These are phyloP conservation scores for Chlorella sp. DNA, from an alignment of 139 green algal species.

Conservation along the genomic window DNA sequence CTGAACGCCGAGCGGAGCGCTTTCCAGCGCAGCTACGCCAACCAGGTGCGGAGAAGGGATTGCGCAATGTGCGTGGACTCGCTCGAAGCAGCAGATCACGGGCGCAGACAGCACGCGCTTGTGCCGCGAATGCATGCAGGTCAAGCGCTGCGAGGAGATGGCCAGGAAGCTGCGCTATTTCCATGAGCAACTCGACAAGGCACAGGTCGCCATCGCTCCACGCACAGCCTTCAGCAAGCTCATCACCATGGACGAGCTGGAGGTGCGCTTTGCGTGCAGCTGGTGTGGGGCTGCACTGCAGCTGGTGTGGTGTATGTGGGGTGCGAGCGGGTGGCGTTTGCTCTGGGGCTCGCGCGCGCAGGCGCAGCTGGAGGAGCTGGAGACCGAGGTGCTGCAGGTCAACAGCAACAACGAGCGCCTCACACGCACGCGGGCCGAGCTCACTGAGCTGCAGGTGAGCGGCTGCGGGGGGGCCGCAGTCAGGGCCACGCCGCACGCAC, in stretches of 20 bases:
- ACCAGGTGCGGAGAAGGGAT: too few relatives aligned
- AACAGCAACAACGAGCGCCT: conserved; percentile 90
- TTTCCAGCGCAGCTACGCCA: conserved; percentile 93
- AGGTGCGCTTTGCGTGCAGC: too few relatives aligned
- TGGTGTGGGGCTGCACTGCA: too few relatives aligned
- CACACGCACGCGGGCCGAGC: conserved; percentile 40
- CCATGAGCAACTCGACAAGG: conserved; percentile 62
- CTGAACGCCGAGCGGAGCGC: conserved; percentile 85
- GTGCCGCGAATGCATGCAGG: too few relatives aligned
- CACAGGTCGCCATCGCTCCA: conserved; percentile 30
- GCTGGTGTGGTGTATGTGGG: too few relatives aligned
- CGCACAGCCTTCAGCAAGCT: conserved; percentile 8
- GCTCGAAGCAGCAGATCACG: too few relatives aligned
- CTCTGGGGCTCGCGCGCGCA: too few relatives aligned
- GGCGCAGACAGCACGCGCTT: too few relatives aligned
- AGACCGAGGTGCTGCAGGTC: conserved; percentile 81
- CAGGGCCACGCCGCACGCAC: too few relatives aligned
- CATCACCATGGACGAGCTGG: conserved; percentile 31
- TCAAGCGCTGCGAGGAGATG: conserved; percentile 98
- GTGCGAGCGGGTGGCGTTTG: too few relatives aligned
- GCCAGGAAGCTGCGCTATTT: conserved; percentile 92
- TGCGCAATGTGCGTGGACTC: too few relatives aligned
- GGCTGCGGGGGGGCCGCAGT: too few relatives aligned
- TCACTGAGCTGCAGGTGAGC: conserved; percentile 45
- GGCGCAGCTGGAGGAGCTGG: conserved; percentile 80